These are phyloP conservation scores for Lagenaria siceraria DNA, from an alignment of 306 rosid species.

Conservation along the genomic window DNA sequence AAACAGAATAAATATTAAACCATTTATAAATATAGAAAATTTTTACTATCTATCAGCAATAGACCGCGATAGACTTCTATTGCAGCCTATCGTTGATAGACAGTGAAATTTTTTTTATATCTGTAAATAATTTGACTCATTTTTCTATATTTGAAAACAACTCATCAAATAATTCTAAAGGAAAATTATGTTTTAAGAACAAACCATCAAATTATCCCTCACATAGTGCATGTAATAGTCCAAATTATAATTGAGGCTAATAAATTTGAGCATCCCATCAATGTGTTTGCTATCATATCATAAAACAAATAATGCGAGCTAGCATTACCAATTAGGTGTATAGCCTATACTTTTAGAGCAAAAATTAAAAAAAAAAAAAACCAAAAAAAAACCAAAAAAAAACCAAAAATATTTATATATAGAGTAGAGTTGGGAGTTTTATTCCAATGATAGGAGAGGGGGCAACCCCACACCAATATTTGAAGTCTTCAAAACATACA, in stretches of 20 bases:
- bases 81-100: no score
- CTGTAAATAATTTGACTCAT: no score
- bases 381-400: neutral
- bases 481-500: neutral
- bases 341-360: neutral
- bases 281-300: neutral
- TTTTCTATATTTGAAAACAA: no score
- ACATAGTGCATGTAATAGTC: neutral
- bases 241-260: neutral
- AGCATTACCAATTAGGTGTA: neutral
- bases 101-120: no score
- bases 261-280: neutral
- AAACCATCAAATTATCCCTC: neutral
- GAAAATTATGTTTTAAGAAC: no score
- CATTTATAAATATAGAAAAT: no score
- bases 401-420: neutral
- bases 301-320: neutral
- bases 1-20: no score
- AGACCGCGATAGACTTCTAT: no score
- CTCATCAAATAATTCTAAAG: no score
- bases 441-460: neutral
- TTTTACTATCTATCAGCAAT: no score
- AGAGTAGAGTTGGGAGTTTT: neutral
- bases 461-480: neutral
- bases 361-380: no score